Evolutionary conservation across 352 stramenopile species (phyloP).

Genomic region (Pythium brassicae): DNA sequence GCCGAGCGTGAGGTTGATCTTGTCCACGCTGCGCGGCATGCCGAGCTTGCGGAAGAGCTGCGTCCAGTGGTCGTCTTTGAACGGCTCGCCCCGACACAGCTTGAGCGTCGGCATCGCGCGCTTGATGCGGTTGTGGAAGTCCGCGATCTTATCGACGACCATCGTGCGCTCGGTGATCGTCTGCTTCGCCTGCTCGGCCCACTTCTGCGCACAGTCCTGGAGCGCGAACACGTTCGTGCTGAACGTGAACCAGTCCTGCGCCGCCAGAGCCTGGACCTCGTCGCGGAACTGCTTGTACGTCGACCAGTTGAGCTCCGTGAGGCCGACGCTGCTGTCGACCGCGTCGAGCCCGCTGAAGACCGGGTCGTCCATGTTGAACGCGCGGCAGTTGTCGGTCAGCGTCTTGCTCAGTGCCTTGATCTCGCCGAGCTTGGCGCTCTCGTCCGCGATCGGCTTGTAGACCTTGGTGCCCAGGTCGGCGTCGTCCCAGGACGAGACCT

Average conservation of each 20-base stretch:
- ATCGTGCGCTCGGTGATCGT: conserved; percentile 40
- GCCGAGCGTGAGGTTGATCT: conserved; percentile 87
- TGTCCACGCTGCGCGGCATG: conserved; percentile 76
- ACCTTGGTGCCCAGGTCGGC: conserved; percentile 56
- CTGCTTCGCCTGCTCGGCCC: conserved; percentile 84
- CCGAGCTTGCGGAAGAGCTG: conserved; percentile 91
- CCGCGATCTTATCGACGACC: conserved; percentile 73
- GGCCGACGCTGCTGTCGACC: conserved; percentile 74
- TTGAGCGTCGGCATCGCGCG: conserved; percentile 90
- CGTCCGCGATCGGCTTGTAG: conserved; percentile 83
- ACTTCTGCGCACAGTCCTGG: conserved; percentile 89
- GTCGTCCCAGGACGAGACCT: conserved; percentile 77
- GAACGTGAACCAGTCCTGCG: conserved; percentile 94
- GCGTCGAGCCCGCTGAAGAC: conserved; percentile 76
- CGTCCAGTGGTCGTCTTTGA: conserved; percentile 96
- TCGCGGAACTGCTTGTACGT: conserved; percentile 85
- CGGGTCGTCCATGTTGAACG: conserved; percentile 85
- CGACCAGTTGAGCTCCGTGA: conserved; percentile 74
- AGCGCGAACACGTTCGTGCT: conserved; percentile 91
- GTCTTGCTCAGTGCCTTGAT: conserved; percentile 50
- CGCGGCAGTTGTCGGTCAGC: conserved; percentile 78
- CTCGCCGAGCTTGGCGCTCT: conserved; percentile 75
- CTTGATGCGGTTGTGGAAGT: conserved; percentile 84
- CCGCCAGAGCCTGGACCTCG: conserved; percentile 62
- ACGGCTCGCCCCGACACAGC: conserved; percentile 91